Conservation (phyloP, 2,329 filamentous ascomycete species). For the Parastagonospora avenae region DNA sequence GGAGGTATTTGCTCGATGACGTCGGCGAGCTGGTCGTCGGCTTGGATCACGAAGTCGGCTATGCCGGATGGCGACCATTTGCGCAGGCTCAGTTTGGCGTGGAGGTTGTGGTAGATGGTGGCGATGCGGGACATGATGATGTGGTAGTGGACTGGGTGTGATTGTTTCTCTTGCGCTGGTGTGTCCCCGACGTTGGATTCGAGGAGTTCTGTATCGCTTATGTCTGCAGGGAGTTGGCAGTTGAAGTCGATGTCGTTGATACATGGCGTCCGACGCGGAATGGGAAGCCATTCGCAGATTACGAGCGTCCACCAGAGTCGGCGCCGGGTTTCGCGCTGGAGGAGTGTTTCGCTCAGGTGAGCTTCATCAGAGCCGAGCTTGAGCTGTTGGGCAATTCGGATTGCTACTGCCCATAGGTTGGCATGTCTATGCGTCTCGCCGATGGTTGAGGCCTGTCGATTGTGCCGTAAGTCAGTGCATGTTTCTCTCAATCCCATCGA, state of each 20-base stretch:
- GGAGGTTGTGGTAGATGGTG: conserved; percentile 11
- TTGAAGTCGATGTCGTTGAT: conserved; percentile 15
- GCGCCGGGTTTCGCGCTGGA: conserved; percentile 13
- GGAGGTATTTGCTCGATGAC: conserved; percentile 12
- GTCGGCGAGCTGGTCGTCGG: conserved; percentile 15
- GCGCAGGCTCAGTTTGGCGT: conserved; percentile 12
- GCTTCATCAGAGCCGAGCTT: conserved; percentile 9
- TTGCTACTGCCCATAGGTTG: conserved; percentile 14
- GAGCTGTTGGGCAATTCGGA: conserved; percentile 15
- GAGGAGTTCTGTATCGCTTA: conserved; percentile 11
- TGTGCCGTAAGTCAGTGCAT: neutral
- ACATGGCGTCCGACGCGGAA: conserved; percentile 12
- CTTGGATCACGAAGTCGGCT: conserved; percentile 13
- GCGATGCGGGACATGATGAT: conserved; percentile 14
- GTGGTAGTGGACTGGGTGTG: conserved; percentile 16
- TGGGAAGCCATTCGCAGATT: conserved; percentile 15
- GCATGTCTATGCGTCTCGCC: conserved; percentile 17
- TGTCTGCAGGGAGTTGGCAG: conserved; percentile 13
- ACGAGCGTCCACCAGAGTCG: conserved; percentile 19
- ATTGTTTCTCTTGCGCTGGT: neutral
- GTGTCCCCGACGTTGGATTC: neutral
- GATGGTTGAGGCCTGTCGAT: conserved; percentile 6
- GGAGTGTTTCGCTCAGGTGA: conserved; percentile 3
- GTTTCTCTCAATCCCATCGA: no score
- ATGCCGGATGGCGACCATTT: conserved; percentile 12